Base-by-base conservation (phyloP, 768 basidiomycete genomes). In the Boletus edulis region DNA sequence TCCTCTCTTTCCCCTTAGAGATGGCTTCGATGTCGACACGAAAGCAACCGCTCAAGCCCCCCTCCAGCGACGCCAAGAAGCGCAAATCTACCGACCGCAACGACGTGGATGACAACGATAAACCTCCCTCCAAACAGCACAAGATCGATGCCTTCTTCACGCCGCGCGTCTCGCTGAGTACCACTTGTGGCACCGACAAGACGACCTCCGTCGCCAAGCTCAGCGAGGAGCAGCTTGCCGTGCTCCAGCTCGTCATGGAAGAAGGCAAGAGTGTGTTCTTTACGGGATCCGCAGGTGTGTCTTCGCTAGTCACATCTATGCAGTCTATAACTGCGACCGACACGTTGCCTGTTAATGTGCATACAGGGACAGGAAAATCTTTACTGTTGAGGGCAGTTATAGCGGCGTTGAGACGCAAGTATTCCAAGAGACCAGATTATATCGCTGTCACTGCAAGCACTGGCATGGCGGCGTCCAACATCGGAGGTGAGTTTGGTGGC, bases 281-380 rank as follows among this genome's bases (percentile, higher is more conserved):
- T 64, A 86, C 85, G 9, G 85, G 85, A 5, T 79, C 81, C 5
- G 85, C 85, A n/a, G 85, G 85, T 84, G 57, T 47, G 76, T 62
- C 13, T 27, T 41, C n/a, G 15, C 20, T 34, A 2, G 10, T 17
- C 39, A 20, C 8, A 14, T 7, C 29, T 46, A 11, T 45, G 6
- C 7, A 6, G n/a, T 5, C 34, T 14, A 6, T 12, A 14, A 35
- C 34, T 1, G n/a, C 35, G 27, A n/a, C 9, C 32, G 5, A 42
- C n/a, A 6, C 3, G n/a, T 17, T 53, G 14, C 37, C 27, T 3
- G 34, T 46, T 20, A 46, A 11, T 14, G 13, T 2, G 48, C 13
- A 39, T 27, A 51, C 32, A 85, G 85, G 85, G 18, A 85, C 85
- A 4, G 85, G 85, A 17, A 86, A 87, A 63, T 85, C 84, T 0